Percentiles rank a stretch among this genome's conserved stretches.
phyloP scores from a whole-genome alignment of 306 rosid species.

The Vigna mungo region DNA sequence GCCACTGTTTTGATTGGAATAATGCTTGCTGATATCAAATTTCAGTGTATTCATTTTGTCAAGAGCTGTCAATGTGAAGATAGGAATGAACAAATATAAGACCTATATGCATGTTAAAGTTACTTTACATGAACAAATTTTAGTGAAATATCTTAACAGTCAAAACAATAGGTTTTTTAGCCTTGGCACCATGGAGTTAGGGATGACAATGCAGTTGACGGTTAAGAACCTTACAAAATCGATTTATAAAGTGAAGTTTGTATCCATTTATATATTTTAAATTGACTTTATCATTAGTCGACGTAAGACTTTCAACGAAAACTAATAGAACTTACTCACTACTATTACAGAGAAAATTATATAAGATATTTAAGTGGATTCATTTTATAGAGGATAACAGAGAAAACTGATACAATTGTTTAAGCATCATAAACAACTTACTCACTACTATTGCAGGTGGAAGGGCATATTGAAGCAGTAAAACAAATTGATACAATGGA shows the following conservation, averaged over 20 bases:
- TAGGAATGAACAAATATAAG: too few species aligned
- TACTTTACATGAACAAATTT: not conserved
- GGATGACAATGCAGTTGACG: too few species aligned
- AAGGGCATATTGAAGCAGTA: conserved; percentile 50
- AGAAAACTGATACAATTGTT: not conserved
- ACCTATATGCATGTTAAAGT: too few species aligned
- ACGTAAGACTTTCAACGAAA: too few species aligned
- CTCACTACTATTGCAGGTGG: conserved; percentile 50
- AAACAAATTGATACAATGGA: conserved; percentile 55
- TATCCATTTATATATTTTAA: too few species aligned
- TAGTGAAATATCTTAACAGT: not conserved
- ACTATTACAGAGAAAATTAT: too few species aligned
- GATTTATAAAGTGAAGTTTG: too few species aligned
- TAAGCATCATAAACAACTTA: conserved; percentile 36
- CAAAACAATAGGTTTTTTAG: not conserved
- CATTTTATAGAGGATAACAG: not conserved
- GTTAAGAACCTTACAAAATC: not conserved
- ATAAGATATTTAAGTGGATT: not conserved
- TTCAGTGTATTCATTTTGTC: not conserved
- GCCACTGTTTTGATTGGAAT: not conserved
- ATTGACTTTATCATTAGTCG: too few species aligned
- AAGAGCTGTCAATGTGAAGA: too few species aligned
- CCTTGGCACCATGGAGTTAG: not conserved
- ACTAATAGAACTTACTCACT: too few species aligned
- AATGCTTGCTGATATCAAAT: not conserved